These are phyloP conservation scores for Aspergillus sp. DNA, from an alignment of 2,329 filamentous ascomycete genomes.

Conservation along the genomic window DNA sequence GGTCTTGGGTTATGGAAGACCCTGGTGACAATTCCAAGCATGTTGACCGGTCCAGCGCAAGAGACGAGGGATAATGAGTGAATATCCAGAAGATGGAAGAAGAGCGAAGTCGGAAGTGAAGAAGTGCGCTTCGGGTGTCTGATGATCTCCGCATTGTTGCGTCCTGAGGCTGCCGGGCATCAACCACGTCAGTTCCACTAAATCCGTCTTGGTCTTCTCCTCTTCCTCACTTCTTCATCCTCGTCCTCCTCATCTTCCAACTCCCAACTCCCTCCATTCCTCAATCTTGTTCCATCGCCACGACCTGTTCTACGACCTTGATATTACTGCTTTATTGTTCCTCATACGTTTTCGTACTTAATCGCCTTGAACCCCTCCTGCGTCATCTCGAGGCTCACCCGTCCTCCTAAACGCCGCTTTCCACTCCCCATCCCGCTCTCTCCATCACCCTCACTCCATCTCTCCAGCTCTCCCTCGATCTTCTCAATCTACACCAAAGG, in stretches of 20 bases:
- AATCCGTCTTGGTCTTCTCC: conserved; percentile 15
- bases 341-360: conserved; percentile 6
- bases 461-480: not conserved
- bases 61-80: not conserved
- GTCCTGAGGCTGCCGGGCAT: conserved; percentile 23
- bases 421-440: not conserved
- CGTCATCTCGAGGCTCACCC: not conserved
- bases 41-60: no score
- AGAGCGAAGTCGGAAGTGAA: conserved; percentile 9
- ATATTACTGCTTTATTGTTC: not conserved
- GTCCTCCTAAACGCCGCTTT: no score
- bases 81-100: not conserved
- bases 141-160: conserved; percentile 32
- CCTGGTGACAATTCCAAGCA: not conserved
- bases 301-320: conserved; percentile 3
- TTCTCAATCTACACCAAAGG: conserved; percentile 8
- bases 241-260: conserved; percentile 2
- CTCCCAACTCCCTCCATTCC: conserved; percentile 7
- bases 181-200: conserved; percentile 24
- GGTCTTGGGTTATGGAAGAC: not conserved
- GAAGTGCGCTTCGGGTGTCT: conserved; percentile 34
- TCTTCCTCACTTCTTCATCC: conserved; percentile 13
- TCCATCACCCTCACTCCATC: not conserved
- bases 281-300: not conserved
- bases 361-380: not conserved